A percentile compares a stretch with the other conserved stretches of the same genome.
Evolutionary conservation across 495 filamentous ascomycete genomes (phyloP).

Genomic region (Friedmanniomyces simplex): DNA sequence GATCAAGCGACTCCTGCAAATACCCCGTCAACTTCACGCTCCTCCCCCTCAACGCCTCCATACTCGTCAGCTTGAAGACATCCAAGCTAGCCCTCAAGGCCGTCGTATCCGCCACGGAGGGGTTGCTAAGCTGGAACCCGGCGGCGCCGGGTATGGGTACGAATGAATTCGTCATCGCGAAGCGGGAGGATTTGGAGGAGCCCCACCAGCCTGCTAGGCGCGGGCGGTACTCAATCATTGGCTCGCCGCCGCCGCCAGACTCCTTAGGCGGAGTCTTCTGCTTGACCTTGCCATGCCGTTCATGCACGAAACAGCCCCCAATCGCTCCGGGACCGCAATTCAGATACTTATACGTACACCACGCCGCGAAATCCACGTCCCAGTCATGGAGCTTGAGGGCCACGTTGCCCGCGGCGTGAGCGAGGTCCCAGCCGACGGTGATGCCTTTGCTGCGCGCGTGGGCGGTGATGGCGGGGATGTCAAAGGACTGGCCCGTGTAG

Average conservation of each 20-base stretch:
- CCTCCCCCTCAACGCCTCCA: slow-evolving; percentile 60
- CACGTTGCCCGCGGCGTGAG: slow-evolving; percentile 90
- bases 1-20: slow-evolving; percentile 57
- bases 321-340: slow-evolving; percentile 85
- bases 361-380: slow-evolving; percentile 92
- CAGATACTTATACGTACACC: slow-evolving; percentile 97
- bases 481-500: slow-evolving; percentile 86
- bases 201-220: slow-evolving; percentile 89
- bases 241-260: slow-evolving; percentile 15
- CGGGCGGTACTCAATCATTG: slow-evolving; percentile 35
- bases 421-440: slow-evolving; percentile 86
- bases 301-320: slow-evolving; percentile 79
- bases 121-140: slow-evolving; percentile 62
- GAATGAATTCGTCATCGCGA: slow-evolving; percentile 71
- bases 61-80: slow-evolving; percentile 64
- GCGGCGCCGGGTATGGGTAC: slow-evolving; percentile 58
- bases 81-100: slow-evolving; percentile 67
- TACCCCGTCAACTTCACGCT: slow-evolving; percentile 69
- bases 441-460: slow-evolving; percentile 68
- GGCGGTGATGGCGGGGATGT: slow-evolving; percentile 74
- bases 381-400: slow-evolving; percentile 74
- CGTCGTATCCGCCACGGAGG: slow-evolving; percentile 54
- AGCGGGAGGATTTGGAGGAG: slow-evolving; percentile 61
- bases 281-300: slow-evolving; percentile 40
- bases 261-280: background rate